Conservation (phyloP, 192 early-diverging fungal species). For the Backusella sp. region DNA sequence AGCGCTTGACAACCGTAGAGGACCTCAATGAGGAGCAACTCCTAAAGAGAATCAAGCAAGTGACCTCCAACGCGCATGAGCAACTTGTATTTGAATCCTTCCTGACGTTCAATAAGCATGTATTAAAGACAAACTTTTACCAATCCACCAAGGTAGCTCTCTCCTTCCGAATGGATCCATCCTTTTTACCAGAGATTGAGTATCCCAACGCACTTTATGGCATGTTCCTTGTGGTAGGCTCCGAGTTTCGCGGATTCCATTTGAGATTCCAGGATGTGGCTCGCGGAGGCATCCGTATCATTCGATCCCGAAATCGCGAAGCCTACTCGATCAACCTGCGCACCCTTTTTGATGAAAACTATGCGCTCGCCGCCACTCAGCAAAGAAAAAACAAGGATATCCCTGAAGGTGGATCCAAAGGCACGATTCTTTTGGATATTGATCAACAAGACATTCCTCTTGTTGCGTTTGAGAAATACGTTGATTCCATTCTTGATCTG, state of each 20-base stretch:
- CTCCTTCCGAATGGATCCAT: conserved; percentile 93
- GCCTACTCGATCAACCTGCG: conserved; percentile 97
- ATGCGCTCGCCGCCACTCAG: conserved; percentile 94
- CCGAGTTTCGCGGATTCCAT: conserved; percentile 99
- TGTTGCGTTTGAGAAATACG: conserved; percentile 98
- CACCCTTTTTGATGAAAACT: conserved; percentile 98
- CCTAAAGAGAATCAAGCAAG: conserved; percentile 85
- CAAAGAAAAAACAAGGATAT: conserved; percentile 99
- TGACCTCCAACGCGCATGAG: conserved; percentile 92
- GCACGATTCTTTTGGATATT: conserved; percentile 94
- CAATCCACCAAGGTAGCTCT: conserved; percentile 99
- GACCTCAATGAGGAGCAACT: conserved; percentile 83
- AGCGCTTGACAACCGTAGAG: conserved; percentile 76
- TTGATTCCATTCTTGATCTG: conserved; percentile 91
- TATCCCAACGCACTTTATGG: conserved; percentile 91
- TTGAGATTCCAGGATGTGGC: conserved; percentile 97
- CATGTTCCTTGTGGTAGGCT: conserved; percentile 95
- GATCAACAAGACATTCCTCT: conserved; percentile 90
- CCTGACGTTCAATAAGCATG: conserved; percentile 94
- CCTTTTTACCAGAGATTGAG: conserved; percentile 92
- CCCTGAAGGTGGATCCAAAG: conserved; percentile 99
- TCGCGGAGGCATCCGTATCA: conserved; percentile 97
- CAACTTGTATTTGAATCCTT: conserved; percentile 93
- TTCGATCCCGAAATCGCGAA: conserved; percentile 95
- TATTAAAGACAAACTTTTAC: conserved; percentile 99